These are phyloP conservation scores for Nakazawaea ernobii DNA, from an alignment of 805 yeast genomes.

Conservation along the genomic window DNA sequence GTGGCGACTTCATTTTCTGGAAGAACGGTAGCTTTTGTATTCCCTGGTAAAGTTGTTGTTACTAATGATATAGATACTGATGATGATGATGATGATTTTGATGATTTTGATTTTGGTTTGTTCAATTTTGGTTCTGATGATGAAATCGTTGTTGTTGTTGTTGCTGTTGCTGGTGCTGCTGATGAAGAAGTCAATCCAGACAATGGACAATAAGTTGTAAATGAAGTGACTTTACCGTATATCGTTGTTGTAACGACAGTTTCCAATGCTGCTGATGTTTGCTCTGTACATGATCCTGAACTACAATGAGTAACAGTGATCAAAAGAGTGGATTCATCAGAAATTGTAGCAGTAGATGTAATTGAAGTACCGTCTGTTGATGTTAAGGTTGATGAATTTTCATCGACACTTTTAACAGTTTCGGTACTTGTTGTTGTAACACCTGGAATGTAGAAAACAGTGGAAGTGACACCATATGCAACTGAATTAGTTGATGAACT, in stretches of 20 bases:
- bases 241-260: conserved; percentile 15
- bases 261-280: conserved; percentile 9
- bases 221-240: conserved; percentile 14
- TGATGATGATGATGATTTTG: conserved; percentile 1
- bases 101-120: neutral
- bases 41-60: conserved; percentile 8
- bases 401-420: too few species aligned
- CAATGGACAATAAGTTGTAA: conserved; percentile 19
- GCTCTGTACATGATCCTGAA: conserved; percentile 6
- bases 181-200: neutral
- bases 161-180: conserved; percentile 2
- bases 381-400: conserved; percentile 6
- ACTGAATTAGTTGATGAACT: too few species aligned
- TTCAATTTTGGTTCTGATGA: neutral
- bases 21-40: conserved; percentile 7
- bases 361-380: neutral
- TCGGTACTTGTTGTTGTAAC: neutral
- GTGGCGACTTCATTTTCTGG: conserved; percentile 8
- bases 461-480: conserved; percentile 1
- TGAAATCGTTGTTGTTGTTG: conserved; percentile 7
- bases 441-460: conserved; percentile 7
- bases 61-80: conserved; percentile 8
- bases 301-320: conserved; percentile 15
- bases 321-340: conserved; percentile 13
- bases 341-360: conserved; percentile 11